phyloP scores from a whole-genome alignment of 2,329 filamentous ascomycete species.

The Daldinia sp. region DNA sequence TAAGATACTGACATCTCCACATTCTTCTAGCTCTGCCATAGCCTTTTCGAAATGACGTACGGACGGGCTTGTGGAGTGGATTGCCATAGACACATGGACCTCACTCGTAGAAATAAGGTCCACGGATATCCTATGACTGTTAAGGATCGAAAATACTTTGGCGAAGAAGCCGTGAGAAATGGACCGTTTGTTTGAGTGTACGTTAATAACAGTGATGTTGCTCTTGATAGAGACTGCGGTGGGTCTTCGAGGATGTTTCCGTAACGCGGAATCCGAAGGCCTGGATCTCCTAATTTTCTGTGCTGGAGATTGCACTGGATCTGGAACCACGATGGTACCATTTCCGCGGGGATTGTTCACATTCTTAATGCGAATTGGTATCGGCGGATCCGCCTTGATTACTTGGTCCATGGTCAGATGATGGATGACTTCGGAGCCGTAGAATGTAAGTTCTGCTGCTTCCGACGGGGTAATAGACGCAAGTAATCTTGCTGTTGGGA shows the following conservation, averaged over 20 bases:
- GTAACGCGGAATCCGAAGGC: constrained; percentile 60
- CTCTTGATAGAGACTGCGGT: constrained; percentile 98
- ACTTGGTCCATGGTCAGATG: constrained; percentile 99
- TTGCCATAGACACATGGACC: constrained; percentile 96
- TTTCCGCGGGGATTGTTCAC: constrained; percentile 85
- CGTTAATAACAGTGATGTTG: constrained; percentile 95
- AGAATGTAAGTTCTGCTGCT: constrained; percentile 94
- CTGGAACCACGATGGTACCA: constrained; percentile 86
- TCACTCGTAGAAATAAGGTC: constrained; percentile 97
- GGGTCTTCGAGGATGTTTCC: constrained; percentile 76
- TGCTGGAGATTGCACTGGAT: constrained; percentile 67
- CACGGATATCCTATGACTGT: constrained; percentile 87
- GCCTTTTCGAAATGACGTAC: constrained; percentile 74
- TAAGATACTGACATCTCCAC: constrained; percentile 91
- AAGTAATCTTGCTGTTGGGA: constrained; percentile 92
- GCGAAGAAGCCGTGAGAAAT: constrained; percentile 97
- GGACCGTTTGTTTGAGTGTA: constrained; percentile 96
- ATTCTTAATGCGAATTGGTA: constrained; percentile 91
- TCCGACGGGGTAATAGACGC: constrained; percentile 91
- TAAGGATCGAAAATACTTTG: constrained; percentile 90
- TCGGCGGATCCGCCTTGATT: constrained; percentile 81
- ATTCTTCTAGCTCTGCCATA: constrained; percentile 78
- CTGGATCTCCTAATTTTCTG: constrained; percentile 69
- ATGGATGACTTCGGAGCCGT: constrained; percentile 96
- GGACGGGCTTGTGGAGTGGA: constrained; percentile 80